Percentiles rank a stretch among this genome's conserved stretches.
Evolutionary conservation across 345 rosid genomes (phyloP).

Genomic region (Combretum micranthum): DNA sequence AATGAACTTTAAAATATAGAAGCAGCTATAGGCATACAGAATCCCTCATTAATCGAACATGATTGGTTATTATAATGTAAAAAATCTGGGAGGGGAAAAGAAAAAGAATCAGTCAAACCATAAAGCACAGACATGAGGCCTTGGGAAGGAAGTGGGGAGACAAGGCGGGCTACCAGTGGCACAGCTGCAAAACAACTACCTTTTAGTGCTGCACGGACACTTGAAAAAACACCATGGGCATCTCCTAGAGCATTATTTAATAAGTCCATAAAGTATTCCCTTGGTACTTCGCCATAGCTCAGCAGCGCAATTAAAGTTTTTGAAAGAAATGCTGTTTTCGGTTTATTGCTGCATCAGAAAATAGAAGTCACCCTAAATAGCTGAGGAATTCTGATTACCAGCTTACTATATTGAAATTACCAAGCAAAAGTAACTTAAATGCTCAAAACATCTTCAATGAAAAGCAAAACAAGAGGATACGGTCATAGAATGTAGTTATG

Average conservation of each 20-base stretch:
- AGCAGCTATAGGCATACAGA: too few relatives aligned
- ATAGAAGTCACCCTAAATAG: neutral
- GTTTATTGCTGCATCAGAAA: conserved; percentile 41
- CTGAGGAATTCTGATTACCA: too few relatives aligned
- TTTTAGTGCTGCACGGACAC: conserved; percentile 40
- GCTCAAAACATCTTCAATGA: neutral
- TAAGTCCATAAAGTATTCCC: conserved; percentile 41
- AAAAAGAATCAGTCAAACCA: too few relatives aligned
- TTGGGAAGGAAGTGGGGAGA: too few relatives aligned
- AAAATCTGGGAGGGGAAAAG: too few relatives aligned
- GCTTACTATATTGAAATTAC: conserved; percentile 4
- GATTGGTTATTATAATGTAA: too few relatives aligned
- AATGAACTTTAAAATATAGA: too few relatives aligned
- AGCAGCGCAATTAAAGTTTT: conserved; percentile 55
- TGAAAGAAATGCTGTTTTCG: conserved; percentile 41
- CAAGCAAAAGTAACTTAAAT: neutral
- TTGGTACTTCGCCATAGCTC: conserved; percentile 73
- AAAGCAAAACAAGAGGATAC: neutral
- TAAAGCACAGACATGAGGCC: neutral
- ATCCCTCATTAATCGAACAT: too few relatives aligned
- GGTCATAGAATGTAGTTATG: too few relatives aligned
- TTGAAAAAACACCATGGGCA: conserved; percentile 26
- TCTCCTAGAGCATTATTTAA: conserved; percentile 46
- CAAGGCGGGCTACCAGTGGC: too few relatives aligned
- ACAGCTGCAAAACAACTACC: conserved; percentile 28